These are phyloP conservation scores for Pochonia chlamydosporia DNA, from an alignment of 2,329 filamentous ascomycete genomes.

Conservation along the genomic window DNA sequence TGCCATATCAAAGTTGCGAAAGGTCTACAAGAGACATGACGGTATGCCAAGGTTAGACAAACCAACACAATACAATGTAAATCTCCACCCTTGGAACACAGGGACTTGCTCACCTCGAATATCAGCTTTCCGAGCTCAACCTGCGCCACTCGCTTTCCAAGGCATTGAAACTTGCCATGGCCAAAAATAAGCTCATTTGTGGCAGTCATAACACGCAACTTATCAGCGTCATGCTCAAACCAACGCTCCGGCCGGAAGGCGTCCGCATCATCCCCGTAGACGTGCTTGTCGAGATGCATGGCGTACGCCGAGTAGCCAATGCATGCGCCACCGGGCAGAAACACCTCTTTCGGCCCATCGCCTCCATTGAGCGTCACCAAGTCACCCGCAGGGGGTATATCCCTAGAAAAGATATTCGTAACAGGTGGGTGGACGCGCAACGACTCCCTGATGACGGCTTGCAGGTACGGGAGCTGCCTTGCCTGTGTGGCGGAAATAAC, in stretches of 20 bases:
- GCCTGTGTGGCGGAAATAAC: constrained; percentile 28
- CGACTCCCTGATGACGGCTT: constrained; percentile 41
- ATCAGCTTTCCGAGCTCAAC: constrained; percentile 31
- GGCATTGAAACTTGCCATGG: constrained; percentile 29
- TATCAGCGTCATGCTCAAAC: constrained; percentile 27
- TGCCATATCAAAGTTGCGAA: not conserved
- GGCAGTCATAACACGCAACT: constrained; percentile 23
- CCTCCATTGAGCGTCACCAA: constrained; percentile 18
- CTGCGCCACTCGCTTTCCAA: constrained; percentile 31
- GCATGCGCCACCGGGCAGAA: constrained; percentile 22
- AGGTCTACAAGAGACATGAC: not conserved
- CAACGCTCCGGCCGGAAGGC: constrained; percentile 29
- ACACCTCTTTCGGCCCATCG: constrained; percentile 30
- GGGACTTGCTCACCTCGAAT: constrained; percentile 38
- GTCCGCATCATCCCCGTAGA: constrained; percentile 27
- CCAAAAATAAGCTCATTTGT: constrained; percentile 32
- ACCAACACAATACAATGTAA: too few species aligned
- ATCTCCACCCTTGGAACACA: not conserved
- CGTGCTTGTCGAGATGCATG: constrained; percentile 22
- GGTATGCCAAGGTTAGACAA: not conserved
- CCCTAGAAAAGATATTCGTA: constrained; percentile 20
- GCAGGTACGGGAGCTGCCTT: constrained; percentile 31
- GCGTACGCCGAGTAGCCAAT: constrained; percentile 25
- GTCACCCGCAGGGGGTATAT: constrained; percentile 16
- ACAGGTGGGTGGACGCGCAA: constrained; percentile 24